Evolutionary conservation across 176 grass and related monocot species (phyloP).

Genomic region (Melocanna baccifera): DNA sequence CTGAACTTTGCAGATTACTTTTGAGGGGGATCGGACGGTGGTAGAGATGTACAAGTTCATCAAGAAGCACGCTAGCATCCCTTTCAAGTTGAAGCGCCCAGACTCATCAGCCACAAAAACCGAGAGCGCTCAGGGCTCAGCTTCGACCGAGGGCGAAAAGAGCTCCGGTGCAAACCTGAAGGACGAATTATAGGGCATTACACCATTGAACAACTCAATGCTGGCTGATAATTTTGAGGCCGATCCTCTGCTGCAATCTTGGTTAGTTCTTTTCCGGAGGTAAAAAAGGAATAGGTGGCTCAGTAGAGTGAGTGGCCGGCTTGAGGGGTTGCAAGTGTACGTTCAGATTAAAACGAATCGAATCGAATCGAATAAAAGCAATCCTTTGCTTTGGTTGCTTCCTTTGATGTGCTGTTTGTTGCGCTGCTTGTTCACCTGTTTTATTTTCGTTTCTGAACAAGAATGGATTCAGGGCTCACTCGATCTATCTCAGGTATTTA

Average conservation of each 20-base stretch:
- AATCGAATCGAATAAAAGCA: not conserved
- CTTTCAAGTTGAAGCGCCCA: conserved; percentile 75
- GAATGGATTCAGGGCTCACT: not conserved
- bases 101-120: conserved; percentile 27
- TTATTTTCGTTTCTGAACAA: not conserved
- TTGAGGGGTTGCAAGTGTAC: not conserved
- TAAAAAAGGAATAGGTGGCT: not conserved
- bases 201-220: not conserved
- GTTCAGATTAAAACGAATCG: not conserved
- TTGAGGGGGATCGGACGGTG: conserved; percentile 71
- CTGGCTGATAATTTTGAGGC: not conserved
- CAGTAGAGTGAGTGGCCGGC: not conserved
- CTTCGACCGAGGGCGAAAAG: not conserved
- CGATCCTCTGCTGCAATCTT: not conserved
- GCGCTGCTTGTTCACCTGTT: not conserved
- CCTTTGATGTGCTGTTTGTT: not conserved
- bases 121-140: not conserved
- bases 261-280: not conserved
- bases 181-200: conserved; percentile 71
- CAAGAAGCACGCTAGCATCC: conserved; percentile 85
- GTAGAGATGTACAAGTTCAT: conserved; percentile 91
- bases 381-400: not conserved
- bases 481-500: not conserved
- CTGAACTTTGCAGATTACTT: conserved; percentile 51
- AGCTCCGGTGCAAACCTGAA: conserved; percentile 33